Evolutionary conservation across 257 asterid species (phyloP), one percentile per base, ranked within the genome.

Genomic region (Henckelia pumila): DNA sequence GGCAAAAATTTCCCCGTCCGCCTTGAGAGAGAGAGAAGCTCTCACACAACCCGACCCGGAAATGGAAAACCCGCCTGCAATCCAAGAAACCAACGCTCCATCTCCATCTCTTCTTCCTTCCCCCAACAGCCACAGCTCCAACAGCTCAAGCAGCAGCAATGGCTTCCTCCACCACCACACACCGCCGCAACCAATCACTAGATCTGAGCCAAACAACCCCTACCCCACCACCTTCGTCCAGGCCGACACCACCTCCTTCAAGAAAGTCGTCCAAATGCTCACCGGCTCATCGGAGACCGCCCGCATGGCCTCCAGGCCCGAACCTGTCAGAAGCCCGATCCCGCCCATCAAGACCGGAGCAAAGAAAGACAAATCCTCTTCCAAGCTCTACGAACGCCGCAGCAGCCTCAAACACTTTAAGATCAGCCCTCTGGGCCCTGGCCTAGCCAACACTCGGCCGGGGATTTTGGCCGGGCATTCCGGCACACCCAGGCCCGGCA

Each of bases 221-320:
- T 83, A 85, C 79, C 96, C 98, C 40, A 92, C 97, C 16, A 92
- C 98, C 75, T 92, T 89, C 81, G 95, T 92, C 78, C 96, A 92
- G 69, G 85, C 88, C 3, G 85, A 83, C 40, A 72, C 85, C 63
- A 40, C 78, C 64, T 72, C 85, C 66, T 83, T 83, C 88, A 83
- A 83, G 70, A 80, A 80, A 63, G 85, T 80, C 1, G 88, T 83
- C 61, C 88, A 83, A 75, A 75, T 78, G 85, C 88, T 83, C 59
- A 83, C 88, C 64, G 88, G 88, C 16, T 80, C 85, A 47, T 64
- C 83, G 33, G 83, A 74, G 20, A 71, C 84, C 9, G 71, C 75
- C 33, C 67, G 24, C 21, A 8, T 23, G 35, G 29, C 29, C 28
- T 19, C 86, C 73, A 73, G 91, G 16, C 78, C 88, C 57, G 88